Evolutionary conservation across 1,284 basidiomycete genomes (phyloP), one percentile per base, ranked within the genome.

Genomic region (Ustilago cynodontis): DNA sequence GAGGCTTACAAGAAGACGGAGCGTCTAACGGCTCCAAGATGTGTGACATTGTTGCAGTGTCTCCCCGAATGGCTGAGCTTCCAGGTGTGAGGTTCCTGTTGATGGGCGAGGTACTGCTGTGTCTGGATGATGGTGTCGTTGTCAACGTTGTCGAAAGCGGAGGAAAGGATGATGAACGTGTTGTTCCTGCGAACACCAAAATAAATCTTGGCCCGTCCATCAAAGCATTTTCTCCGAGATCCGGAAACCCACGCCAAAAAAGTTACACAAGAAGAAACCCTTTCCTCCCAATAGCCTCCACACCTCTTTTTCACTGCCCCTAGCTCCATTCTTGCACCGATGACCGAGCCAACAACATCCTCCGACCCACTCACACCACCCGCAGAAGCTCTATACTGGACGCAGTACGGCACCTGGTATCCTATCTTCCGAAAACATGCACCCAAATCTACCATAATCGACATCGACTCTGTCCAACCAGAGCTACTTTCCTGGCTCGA

Each of bases 381-480:
- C 88, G 90, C 1, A 93, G 93, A 67, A 14, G 77, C 84, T 2
- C 71, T 85, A n/a, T 62, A 69, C 33, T 70, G 66, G 49, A 81
- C 82, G 80, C 92, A 94, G 72, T 94, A 95, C 82, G 94, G 93
- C 2, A 89, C 90, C 2, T 98, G 95, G 95, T 94, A 95, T 82
- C 90, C 93, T 1, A 86, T 85, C 7, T 95, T 94, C 85, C 88
- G 91, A 24, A 87, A 88, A 20, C 83, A 91, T 47, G 92, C 91
- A 45, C 92, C 94, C 72, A 93, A 91, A 82, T 92, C 93, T 1
- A 93, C 90, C 1, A 87, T 96, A 61, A 90, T 98, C 74, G 90
- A 90, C 53, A 91, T 85, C 18, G 45, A 56, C 4, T n/a, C 93
- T 0, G 87, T 95, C 6, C 88, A 90, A 14, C 86, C 88, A 33